These are phyloP conservation scores for Zymoseptoria crescenta DNA, from an alignment of 2,329 filamentous ascomycete species.

Conservation along the genomic window DNA sequence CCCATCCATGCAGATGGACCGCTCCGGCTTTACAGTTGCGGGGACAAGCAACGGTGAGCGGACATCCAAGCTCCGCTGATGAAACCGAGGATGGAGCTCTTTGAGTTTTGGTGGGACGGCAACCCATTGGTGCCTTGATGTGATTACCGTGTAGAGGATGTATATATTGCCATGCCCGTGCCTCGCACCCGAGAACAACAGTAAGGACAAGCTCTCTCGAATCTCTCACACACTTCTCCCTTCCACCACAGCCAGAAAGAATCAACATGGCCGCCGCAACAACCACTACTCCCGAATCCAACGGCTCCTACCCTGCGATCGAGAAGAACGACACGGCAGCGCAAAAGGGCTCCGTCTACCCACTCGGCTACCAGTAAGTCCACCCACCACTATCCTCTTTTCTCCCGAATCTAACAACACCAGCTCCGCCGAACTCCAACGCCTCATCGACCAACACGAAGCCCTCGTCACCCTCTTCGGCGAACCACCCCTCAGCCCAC, in stretches of 20 bases:
- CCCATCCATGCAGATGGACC: neutral
- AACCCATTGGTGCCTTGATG: neutral
- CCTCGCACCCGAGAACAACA: neutral
- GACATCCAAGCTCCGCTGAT: neutral
- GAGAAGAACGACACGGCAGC: neutral
- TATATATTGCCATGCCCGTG: neutral
- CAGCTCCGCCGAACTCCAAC: slow-evolving; percentile 3
- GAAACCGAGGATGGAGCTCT: neutral
- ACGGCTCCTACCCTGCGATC: neutral
- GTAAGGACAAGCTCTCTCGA: neutral
- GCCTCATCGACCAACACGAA: slow-evolving; percentile 7
- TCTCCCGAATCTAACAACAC: neutral
- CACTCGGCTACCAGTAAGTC: neutral
- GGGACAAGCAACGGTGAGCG: neutral
- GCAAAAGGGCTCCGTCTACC: neutral
- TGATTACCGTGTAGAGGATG: neutral
- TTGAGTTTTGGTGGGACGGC: neutral
- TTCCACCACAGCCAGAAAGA: neutral
- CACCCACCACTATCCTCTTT: neutral
- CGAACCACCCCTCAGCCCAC: slow-evolving; percentile 3
- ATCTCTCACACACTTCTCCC: neutral
- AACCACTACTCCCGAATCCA: neutral
- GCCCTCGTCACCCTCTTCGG: slow-evolving; percentile 4
- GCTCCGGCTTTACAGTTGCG: neutral
- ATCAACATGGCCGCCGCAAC: neutral